Evolutionary conservation across 2,329 filamentous ascomycete genomes (phyloP), one percentile per base, ranked within the genome.

Genomic region (Colletotrichum zoysiae): DNA sequence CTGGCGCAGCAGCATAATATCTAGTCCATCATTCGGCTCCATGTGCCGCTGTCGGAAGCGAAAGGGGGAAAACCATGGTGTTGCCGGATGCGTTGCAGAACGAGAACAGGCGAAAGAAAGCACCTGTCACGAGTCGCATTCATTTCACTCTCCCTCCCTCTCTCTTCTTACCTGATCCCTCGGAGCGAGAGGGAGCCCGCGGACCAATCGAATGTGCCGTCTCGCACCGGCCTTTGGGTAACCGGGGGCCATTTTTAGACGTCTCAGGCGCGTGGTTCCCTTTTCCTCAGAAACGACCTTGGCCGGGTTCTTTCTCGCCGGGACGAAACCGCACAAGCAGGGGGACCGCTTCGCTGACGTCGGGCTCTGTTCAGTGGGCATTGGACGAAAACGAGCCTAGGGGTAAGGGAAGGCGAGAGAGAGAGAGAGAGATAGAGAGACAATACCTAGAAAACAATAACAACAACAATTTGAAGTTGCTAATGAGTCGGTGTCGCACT

Each of bases 221-320:
- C 35, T 53, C 33, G 35, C 60, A 33, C 20, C 20, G 7, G 59
- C 59, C 44, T n/a, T 62, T 33, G 20, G 30, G 48, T 48, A n/a
- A 40, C 61, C 33, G 5, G 35, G 35, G 35, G 68, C 51, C 69
- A 71, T 58, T 68, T 68, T 68, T 59, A 68, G 69, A 71, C 65
- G 69, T 68, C 69, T 68, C 69, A 63, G 69, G 53, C 51, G 58
- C 69, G 69, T 63, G 35, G 51, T 58, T 68, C 58, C 51, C 56
- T 56, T 60, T 23, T 38, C n/a, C 44, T 33, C 14, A 33, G 35
- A 64, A 68, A 63, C 51, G 33, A 64, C 55, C 53, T 40, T 38
- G 48, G 57, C 57, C 50, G 11, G 38, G 62, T n/a, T 66, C 26
- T 35, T 26, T 57, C 20, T 50, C 64, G 51, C 33, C 57, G 64